Evolutionary conservation across 306 rosid species (phyloP).

Genomic region (Gleditsia sinensis): DNA sequence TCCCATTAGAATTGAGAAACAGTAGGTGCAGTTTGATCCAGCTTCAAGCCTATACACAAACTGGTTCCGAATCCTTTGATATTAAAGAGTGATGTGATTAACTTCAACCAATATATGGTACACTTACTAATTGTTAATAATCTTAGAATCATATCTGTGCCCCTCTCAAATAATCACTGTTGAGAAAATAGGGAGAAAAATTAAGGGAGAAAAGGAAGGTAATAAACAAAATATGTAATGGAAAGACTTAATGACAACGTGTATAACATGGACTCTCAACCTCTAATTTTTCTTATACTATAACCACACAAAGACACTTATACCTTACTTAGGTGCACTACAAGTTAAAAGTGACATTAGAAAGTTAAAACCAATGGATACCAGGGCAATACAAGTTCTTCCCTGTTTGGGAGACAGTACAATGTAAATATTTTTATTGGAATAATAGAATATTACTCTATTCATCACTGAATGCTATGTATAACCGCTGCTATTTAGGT

Average conservation of each 20-base stretch:
- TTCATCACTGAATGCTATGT: constrained; percentile 28
- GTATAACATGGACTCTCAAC: neutral
- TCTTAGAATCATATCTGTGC: neutral
- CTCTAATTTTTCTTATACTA: neutral
- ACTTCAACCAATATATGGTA: neutral
- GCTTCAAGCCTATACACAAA: neutral
- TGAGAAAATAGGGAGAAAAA: neutral
- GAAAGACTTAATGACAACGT: too few relatives aligned
- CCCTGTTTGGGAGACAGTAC: neutral
- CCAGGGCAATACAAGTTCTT: neutral
- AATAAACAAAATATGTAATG: neutral
- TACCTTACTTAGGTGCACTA: neutral
- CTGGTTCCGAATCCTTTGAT: neutral
- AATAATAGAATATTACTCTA: neutral
- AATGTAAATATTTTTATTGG: neutral
- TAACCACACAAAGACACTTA: neutral
- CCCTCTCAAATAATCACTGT: neutral
- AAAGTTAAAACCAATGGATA: constrained; percentile 9
- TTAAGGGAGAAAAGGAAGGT: neutral
- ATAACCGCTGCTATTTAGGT: constrained; percentile 64
- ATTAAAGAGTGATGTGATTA: neutral
- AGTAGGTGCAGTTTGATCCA: neutral
- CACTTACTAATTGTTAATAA: neutral
- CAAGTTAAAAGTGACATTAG: too few relatives aligned
- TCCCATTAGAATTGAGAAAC: neutral